phyloP scores from a whole-genome alignment of 768 basidiomycete species.

The Hygrocybe punicea region DNA sequence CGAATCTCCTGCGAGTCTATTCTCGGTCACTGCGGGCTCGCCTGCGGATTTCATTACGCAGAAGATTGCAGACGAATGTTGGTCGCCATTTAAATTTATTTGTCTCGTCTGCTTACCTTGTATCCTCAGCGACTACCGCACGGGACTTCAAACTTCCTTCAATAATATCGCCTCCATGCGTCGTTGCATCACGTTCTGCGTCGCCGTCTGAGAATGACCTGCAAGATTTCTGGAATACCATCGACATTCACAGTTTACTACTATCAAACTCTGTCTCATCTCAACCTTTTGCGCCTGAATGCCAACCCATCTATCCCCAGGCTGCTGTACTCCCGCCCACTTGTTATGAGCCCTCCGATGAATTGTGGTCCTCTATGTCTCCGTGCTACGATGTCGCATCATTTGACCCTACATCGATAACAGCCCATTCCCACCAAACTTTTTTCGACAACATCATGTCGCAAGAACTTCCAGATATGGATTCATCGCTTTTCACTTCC shows the following conservation, averaged over 20 bases:
- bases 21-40: not conserved
- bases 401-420: not conserved
- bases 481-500: not conserved
- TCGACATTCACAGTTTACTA: not conserved
- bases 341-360: not conserved
- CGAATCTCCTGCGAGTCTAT: not conserved
- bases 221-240: not conserved
- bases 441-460: constrained; percentile 3
- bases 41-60: not conserved
- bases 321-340: not conserved
- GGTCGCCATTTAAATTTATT: too few species aligned
- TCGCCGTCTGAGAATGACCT: not conserved
- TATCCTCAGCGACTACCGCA: too few species aligned
- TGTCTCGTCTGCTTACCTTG: too few species aligned
- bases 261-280: not conserved
- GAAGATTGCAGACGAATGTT: too few species aligned
- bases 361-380: not conserved
- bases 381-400: not conserved
- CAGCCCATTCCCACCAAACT: not conserved
- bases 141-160: too few species aligned
- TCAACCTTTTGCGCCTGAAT: not conserved
- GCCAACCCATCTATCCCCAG: not conserved
- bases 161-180: not conserved
- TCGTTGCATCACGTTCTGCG: not conserved
- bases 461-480: not conserved